These are phyloP conservation scores for Neurospora sp. DNA, from an alignment of 495 filamentous ascomycete species.

Conservation along the genomic window DNA sequence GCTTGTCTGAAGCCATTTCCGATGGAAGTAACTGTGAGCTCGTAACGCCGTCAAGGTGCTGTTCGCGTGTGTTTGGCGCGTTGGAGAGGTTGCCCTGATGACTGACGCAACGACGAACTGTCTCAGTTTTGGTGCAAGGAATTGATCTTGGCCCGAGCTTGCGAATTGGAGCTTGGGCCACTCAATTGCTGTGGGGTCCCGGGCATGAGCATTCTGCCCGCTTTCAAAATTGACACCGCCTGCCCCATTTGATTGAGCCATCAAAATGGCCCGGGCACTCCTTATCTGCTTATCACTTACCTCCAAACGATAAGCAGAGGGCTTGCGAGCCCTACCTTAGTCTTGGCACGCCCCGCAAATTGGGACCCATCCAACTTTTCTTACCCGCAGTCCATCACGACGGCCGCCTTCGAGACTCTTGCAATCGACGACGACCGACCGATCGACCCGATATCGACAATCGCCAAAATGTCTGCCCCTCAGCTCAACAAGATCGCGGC, in stretches of 20 bases:
- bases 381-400: constrained; percentile 5
- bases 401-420: constrained; percentile 6
- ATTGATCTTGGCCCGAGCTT: not conserved
- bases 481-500: constrained; percentile 94
- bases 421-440: constrained; percentile 5
- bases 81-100: not conserved
- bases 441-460: constrained; percentile 20
- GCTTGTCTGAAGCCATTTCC: constrained; percentile 3
- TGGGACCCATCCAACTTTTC: constrained; percentile 5
- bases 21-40: not conserved
- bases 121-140: not conserved
- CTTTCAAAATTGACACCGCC: constrained; percentile 7
- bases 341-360: not conserved
- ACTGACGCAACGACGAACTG: not conserved
- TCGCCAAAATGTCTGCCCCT: constrained; percentile 43
- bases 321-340: constrained; percentile 27
- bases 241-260: not conserved
- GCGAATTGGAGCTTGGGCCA: constrained; percentile 5
- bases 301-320: constrained; percentile 3
- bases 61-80: not conserved
- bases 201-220: not conserved
- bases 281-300: not conserved
- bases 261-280: not conserved
- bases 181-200: not conserved
- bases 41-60: not conserved